Conservation (phyloP, 2,329 filamentous ascomycete genomes). For the Aspergillus texensis region DNA sequence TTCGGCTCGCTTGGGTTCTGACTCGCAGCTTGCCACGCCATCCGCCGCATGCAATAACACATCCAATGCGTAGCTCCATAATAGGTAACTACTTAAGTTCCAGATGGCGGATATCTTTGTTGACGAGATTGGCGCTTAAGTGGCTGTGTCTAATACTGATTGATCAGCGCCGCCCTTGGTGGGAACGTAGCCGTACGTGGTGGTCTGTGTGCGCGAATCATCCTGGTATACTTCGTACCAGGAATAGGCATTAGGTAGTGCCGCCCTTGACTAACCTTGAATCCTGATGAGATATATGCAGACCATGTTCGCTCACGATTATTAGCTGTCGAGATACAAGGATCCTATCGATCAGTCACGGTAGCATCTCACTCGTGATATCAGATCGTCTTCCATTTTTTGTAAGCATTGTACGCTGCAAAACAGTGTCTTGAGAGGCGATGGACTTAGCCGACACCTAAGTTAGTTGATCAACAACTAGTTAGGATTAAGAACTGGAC, state of each 20-base stretch:
- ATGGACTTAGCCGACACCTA: neutral
- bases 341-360: neutral
- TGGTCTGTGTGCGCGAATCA: conserved; percentile 1
- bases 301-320: neutral
- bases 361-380: neutral
- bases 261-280: conserved; percentile 1
- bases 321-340: neutral
- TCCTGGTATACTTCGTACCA: neutral
- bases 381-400: neutral
- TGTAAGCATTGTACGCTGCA: neutral
- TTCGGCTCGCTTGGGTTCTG: conserved; percentile 16
- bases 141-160: neutral
- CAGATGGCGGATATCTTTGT: conserved; percentile 5
- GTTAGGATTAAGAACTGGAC: neutral
- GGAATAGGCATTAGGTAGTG: neutral
- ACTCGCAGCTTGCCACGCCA: conserved; percentile 25
- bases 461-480: neutral
- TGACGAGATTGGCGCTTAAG: conserved; percentile 7
- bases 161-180: neutral
- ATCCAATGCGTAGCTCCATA: conserved; percentile 1
- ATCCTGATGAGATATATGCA: conserved; percentile 4
- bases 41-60: conserved; percentile 22
- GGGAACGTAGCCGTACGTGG: neutral
- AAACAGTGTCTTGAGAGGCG: neutral
- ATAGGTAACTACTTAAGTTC: neutral